These are phyloP conservation scores for Fraxinus floribunda DNA, from an alignment of 305 asterid species.

Conservation along the genomic window DNA sequence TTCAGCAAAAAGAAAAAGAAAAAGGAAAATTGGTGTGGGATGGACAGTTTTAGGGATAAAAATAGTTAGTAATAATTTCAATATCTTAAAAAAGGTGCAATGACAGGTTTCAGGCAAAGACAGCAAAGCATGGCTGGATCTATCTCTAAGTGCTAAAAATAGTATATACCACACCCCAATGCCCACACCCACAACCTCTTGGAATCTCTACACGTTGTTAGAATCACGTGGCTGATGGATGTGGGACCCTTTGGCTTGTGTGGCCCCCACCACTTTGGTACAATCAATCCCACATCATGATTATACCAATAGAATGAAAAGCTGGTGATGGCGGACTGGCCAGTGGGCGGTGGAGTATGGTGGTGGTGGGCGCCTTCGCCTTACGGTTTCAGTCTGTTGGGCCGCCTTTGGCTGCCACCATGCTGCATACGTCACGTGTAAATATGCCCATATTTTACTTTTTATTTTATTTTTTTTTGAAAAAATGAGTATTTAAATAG, in stretches of 20 bases:
- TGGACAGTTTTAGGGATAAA: neutral
- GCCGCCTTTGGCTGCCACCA: constrained; percentile 10
- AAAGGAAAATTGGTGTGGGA: neutral
- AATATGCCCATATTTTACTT: no score
- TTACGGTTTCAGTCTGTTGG: constrained; percentile 10
- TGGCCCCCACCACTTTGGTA: neutral
- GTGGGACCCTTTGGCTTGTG: neutral
- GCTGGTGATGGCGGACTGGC: neutral
- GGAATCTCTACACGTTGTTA: constrained; percentile 27
- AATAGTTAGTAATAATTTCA: neutral
- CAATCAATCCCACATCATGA: neutral
- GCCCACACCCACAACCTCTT: neutral
- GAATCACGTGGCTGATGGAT: constrained; percentile 28
- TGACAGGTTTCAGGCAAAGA: constrained; percentile 10
- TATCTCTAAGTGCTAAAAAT: constrained; percentile 26
- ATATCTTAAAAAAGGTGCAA: neutral
- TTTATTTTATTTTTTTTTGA: no score
- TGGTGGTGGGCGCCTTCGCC: neutral
- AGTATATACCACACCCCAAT: constrained; percentile 22
- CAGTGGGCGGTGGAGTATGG: neutral
- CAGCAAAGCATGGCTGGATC: constrained; percentile 2
- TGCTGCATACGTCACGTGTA: constrained; percentile 15
- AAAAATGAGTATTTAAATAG: no score
- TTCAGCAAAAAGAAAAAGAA: no score
- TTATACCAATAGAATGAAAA: neutral